Percentiles rank a stretch among this genome's conserved stretches.
Conservation (phyloP, 192 early-diverging fungal genomes). For the Haplosporangium gracile region DNA sequence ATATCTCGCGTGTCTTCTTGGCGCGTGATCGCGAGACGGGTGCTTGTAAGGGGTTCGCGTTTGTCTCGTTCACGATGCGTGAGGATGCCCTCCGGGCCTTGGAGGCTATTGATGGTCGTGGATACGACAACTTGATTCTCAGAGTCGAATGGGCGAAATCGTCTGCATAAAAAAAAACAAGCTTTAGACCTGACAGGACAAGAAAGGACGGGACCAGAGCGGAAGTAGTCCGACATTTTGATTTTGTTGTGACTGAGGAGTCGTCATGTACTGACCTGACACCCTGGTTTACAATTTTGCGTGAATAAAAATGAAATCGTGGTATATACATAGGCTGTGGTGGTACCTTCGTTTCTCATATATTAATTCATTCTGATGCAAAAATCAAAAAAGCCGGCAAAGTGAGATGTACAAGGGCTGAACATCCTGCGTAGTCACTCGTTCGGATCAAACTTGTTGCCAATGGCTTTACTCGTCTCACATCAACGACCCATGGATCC, state of each 20-base stretch:
- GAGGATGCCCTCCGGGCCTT: conserved; percentile 85
- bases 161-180: conserved; percentile 11
- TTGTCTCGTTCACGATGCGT: conserved; percentile 85
- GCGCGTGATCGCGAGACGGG: conserved; percentile 85
- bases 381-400: too few relatives aligned
- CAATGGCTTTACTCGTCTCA: background rate
- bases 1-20: conserved; percentile 83
- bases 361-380: too few relatives aligned
- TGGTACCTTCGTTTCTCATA: too few relatives aligned
- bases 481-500: too few relatives aligned
- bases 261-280: too few relatives aligned
- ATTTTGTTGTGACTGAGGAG: too few relatives aligned
- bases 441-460: conserved; percentile 3
- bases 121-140: conserved; percentile 94
- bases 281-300: too few relatives aligned
- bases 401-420: too few relatives aligned
- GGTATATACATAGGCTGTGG: too few relatives aligned
- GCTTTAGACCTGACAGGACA: background rate
- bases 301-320: too few relatives aligned
- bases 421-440: background rate
- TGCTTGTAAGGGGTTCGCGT: conserved; percentile 95
- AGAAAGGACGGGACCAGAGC: too few relatives aligned
- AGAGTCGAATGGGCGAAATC: conserved; percentile 84
- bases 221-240: too few relatives aligned
- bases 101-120: conserved; percentile 88